Evolutionary conservation across 441 rosid genomes (phyloP).

Genomic region (Erodium moschatum): DNA sequence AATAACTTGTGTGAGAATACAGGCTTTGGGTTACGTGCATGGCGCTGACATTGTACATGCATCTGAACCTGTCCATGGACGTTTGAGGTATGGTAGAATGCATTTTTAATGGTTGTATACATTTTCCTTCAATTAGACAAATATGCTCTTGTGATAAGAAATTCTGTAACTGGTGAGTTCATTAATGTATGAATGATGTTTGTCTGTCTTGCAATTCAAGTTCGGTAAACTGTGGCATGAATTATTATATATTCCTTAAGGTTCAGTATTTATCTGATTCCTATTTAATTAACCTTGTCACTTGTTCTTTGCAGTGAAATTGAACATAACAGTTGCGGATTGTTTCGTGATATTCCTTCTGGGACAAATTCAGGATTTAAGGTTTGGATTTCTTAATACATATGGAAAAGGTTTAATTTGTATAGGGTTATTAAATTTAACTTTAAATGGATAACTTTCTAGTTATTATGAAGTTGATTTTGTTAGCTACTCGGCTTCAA

Average conservation of each 20-base stretch:
- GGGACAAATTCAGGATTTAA: constrained; percentile 77
- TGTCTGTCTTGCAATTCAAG: not conserved
- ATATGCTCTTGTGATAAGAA: not conserved
- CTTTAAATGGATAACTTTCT: not conserved
- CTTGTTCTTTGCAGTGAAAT: constrained; percentile 53
- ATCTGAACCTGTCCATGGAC: constrained; percentile 89
- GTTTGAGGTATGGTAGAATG: constrained; percentile 57
- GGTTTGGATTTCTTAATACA: constrained; percentile 35
- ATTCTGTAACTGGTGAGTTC: not conserved
- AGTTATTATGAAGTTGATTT: not conserved
- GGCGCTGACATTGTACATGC: constrained; percentile 88
- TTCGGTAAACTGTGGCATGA: constrained; percentile 6
- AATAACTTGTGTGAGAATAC: not conserved
- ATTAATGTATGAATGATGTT: constrained; percentile 9
- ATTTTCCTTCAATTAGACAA: constrained; percentile 8
- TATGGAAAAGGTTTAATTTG: constrained; percentile 14
- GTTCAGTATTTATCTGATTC: not conserved
- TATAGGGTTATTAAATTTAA: not conserved
- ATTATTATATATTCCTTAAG: constrained; percentile 13
- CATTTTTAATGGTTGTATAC: constrained; percentile 8
- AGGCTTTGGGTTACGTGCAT: constrained; percentile 90
- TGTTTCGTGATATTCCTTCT: constrained; percentile 70
- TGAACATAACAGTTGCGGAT: constrained; percentile 62
- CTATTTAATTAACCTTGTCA: not conserved
- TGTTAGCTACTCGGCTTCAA: constrained; percentile 3